Percentiles rank a stretch among this genome's conserved stretches.
These are phyloP conservation scores for Guyanaporus albipodus DNA, from an alignment of 768 basidiomycete genomes.

Conservation along the genomic window DNA sequence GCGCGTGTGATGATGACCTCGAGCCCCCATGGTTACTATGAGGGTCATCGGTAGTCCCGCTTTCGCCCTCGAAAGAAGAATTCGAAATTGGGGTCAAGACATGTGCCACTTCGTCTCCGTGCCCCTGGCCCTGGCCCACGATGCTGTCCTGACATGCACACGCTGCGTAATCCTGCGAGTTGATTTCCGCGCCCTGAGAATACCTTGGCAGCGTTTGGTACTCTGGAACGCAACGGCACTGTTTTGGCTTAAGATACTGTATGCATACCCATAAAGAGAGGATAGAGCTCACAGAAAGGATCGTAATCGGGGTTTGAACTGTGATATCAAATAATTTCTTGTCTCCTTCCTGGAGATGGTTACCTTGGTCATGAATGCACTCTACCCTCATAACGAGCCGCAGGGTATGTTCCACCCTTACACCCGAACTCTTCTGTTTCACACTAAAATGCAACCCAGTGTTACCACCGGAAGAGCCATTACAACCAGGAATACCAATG, in stretches of 20 bases:
- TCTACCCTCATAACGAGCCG: slow-evolving; percentile 83
- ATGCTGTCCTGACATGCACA: slow-evolving; percentile 42
- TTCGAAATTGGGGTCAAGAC: slow-evolving; percentile 28
- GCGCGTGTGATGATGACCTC: background rate
- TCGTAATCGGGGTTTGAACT: slow-evolving; percentile 80
- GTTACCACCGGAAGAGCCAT: background rate
- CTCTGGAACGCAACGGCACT: slow-evolving; percentile 84
- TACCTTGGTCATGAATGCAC: slow-evolving; percentile 61
- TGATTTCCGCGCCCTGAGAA: slow-evolving; percentile 35
- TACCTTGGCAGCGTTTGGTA: slow-evolving; percentile 80
- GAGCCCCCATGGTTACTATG: background rate
- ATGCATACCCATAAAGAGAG: background rate
- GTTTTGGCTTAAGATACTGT: background rate
- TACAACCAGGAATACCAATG: slow-evolving; percentile 20
- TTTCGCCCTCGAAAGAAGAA: slow-evolving; percentile 29
- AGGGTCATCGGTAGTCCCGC: background rate
- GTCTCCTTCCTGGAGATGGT: slow-evolving; percentile 57
- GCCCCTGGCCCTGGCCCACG: background rate
- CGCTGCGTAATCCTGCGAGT: slow-evolving; percentile 1
- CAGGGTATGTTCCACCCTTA: slow-evolving; percentile 69
- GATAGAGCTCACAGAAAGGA: slow-evolving; percentile 69
- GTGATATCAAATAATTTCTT: slow-evolving; percentile 83
- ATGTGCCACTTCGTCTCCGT: background rate
- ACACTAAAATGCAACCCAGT: slow-evolving; percentile 66
- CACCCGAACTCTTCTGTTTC: slow-evolving; percentile 59